Conservation (phyloP, 2,329 filamentous ascomycete species). For the Cadophora sp. region DNA sequence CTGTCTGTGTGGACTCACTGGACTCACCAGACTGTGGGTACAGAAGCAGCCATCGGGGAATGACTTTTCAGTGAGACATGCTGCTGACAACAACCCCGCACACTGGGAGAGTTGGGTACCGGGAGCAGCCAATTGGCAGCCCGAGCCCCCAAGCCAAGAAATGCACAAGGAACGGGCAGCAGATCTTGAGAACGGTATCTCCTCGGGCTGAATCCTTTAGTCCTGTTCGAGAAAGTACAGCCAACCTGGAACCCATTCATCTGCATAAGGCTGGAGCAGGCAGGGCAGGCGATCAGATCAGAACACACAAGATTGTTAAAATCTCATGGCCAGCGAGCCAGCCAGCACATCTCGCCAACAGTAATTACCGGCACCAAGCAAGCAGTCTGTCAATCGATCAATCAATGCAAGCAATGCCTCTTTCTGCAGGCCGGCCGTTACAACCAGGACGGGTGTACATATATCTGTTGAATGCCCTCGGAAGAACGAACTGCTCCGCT, state of each 20-base stretch:
- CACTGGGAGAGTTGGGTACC: background rate
- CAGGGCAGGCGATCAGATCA: slow-evolving; percentile 74
- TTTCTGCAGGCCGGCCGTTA: background rate
- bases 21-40: no score
- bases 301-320: background rate
- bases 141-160: background rate
- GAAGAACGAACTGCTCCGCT: background rate
- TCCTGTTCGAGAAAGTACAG: slow-evolving; percentile 28
- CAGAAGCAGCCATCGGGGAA: background rate
- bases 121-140: slow-evolving; percentile 2
- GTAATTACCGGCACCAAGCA: background rate
- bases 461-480: background rate
- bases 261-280: slow-evolving; percentile 54
- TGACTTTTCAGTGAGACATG: background rate
- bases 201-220: slow-evolving; percentile 21
- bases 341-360: slow-evolving; percentile 60
- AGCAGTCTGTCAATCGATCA: no score
- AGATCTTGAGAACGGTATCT: slow-evolving; percentile 19
- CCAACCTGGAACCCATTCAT: slow-evolving; percentile 27
- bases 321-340: background rate
- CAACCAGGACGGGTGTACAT: background rate
- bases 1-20: no score
- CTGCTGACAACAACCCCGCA: slow-evolving; percentile 8
- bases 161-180: background rate
- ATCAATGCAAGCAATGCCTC: background rate